Conservation (phyloP, 164 flowering plant genomes). For the Litsea cubeba region DNA sequence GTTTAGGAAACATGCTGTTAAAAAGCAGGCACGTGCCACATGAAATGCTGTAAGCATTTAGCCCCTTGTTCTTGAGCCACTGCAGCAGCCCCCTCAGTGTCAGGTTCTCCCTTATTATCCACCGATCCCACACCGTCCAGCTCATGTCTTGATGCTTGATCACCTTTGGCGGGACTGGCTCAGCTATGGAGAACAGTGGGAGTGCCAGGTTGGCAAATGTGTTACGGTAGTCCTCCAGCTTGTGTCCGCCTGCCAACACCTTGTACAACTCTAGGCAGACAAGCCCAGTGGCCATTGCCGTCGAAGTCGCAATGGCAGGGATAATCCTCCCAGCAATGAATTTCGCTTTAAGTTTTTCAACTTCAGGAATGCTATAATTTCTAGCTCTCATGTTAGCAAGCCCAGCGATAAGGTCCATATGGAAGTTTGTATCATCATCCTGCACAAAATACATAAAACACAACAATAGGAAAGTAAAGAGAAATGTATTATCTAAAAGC, state of each 20-base stretch:
- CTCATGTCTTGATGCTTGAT: constrained; percentile 71
- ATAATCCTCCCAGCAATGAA: constrained; percentile 89
- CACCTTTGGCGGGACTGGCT: constrained; percentile 85
- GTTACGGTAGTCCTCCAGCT: constrained; percentile 76
- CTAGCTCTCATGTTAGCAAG: constrained; percentile 92
- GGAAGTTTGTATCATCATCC: constrained; percentile 91
- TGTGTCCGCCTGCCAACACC: constrained; percentile 64
- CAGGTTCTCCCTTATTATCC: constrained; percentile 58
- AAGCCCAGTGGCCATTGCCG: constrained; percentile 89
- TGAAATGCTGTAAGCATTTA: constrained; percentile 82
- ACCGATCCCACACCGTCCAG: constrained; percentile 95
- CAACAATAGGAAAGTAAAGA: neutral
- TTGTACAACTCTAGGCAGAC: constrained; percentile 89
- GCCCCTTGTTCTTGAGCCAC: constrained; percentile 71
- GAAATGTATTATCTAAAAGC: neutral
- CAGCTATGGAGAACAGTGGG: constrained; percentile 81
- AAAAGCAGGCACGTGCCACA: constrained; percentile 75
- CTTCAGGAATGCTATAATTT: constrained; percentile 82
- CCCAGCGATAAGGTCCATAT: constrained; percentile 81
- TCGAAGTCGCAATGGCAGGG: constrained; percentile 89
- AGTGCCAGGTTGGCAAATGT: constrained; percentile 83
- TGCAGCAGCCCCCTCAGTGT: constrained; percentile 62
- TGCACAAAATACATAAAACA: constrained; percentile 16
- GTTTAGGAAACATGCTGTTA: constrained; percentile 69
- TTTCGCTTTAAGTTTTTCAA: constrained; percentile 83